A percentile compares a stretch with the other conserved stretches of the same genome.
phyloP scores from a whole-genome alignment of 139 green algal genomes.

The Volvox reticuliferus region DNA sequence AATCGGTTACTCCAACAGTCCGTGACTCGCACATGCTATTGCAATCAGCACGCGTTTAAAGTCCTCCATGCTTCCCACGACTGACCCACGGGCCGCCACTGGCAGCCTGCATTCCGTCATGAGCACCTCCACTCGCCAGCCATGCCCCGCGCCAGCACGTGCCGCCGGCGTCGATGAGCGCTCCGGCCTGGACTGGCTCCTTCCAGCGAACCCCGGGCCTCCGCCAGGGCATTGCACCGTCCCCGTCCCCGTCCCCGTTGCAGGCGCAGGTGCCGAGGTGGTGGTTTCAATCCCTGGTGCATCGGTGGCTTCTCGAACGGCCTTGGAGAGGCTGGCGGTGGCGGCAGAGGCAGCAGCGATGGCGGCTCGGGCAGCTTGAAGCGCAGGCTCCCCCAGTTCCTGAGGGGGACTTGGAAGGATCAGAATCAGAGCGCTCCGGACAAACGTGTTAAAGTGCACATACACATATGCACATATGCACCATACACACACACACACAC shows the following conservation, averaged over 20 bases:
- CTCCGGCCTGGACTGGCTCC: not conserved
- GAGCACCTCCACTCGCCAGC: not conserved
- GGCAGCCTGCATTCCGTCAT: not conserved
- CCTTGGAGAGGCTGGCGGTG: not conserved
- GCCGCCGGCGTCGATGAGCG: not conserved
- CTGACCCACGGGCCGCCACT: slow-evolving; percentile 20
- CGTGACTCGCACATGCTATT: not conserved
- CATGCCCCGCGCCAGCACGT: not conserved
- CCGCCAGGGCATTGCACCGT: not conserved
- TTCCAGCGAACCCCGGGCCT: not conserved
- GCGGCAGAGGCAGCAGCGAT: not conserved
- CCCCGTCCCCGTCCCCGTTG: not conserved
- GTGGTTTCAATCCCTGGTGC: not conserved
- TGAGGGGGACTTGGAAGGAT: not conserved
- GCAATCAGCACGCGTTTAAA: slow-evolving; percentile 1
- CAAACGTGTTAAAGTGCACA: not conserved
- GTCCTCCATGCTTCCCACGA: not conserved
- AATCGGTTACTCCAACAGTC: not conserved
- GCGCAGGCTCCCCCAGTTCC: slow-evolving; percentile 2
- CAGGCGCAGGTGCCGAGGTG: not conserved
- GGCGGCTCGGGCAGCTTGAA: not conserved
- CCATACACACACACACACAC: not conserved
- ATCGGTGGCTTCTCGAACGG: not conserved
- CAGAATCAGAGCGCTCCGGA: not conserved
- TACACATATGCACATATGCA: not conserved